These are phyloP conservation scores for Leccinum obscurum DNA, from an alignment of 768 basidiomycete genomes.

Conservation along the genomic window DNA sequence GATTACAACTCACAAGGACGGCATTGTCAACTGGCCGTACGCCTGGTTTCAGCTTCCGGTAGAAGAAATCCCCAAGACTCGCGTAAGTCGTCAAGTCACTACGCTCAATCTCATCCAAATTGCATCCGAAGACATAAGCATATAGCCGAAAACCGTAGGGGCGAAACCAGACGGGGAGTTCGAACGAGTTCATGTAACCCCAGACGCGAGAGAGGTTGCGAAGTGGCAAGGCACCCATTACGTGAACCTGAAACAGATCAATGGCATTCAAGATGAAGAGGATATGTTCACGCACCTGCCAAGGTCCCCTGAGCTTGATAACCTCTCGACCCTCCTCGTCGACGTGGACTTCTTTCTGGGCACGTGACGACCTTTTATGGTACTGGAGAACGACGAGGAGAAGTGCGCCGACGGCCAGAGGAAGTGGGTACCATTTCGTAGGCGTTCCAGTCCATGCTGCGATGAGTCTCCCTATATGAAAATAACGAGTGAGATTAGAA, in stretches of 20 bases:
- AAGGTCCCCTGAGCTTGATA: conserved; percentile 82
- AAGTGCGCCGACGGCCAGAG: conserved; percentile 87
- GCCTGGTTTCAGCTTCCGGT: conserved; percentile 81
- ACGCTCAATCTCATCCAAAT: conserved; percentile 87
- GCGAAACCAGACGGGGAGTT: conserved; percentile 94
- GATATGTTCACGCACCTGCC: conserved; percentile 64
- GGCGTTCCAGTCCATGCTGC: conserved; percentile 85
- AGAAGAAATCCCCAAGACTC: conserved; percentile 95
- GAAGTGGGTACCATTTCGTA: conserved; percentile 94
- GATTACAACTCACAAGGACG: conserved; percentile 53
- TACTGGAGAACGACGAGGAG: conserved; percentile 80
- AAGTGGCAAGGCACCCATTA: conserved; percentile 91
- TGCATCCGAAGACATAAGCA: conserved; percentile 87
- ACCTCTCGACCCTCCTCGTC: conserved; percentile 84
- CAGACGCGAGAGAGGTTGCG: conserved; percentile 95
- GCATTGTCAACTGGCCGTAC: conserved; percentile 77
- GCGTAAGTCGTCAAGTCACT: conserved; percentile 76
- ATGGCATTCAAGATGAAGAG: background rate
- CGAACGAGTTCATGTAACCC: conserved; percentile 93
- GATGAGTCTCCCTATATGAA: conserved; percentile 54
- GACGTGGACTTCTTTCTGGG: conserved; percentile 65
- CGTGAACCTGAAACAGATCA: conserved; percentile 69
- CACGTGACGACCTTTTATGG: conserved; percentile 53
- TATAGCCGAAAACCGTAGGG: conserved; percentile 87
- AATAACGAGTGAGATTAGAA: conserved; percentile 9